Conservation (phyloP, 495 filamentous ascomycete species). For the Immersiella caudata region DNA sequence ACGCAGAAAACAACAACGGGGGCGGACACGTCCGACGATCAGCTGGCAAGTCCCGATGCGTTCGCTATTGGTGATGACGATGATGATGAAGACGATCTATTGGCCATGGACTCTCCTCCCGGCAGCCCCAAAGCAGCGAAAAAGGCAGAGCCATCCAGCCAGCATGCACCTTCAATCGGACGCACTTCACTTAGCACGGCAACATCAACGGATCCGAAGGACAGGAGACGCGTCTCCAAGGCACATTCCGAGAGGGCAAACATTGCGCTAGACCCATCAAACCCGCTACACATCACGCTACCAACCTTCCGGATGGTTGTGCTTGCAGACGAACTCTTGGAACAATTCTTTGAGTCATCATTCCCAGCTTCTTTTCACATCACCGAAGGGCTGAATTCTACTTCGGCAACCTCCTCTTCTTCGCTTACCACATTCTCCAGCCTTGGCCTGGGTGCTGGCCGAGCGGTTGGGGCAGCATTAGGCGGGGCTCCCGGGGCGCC, state of each 20-base stretch:
- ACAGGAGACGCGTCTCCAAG: slow-evolving; percentile 51
- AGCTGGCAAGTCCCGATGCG: slow-evolving; percentile 51
- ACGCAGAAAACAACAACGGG: slow-evolving; percentile 11
- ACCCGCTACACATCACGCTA: slow-evolving; percentile 92
- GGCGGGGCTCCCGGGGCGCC: slow-evolving; percentile 49
- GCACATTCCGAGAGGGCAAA: slow-evolving; percentile 71
- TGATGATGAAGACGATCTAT: slow-evolving; percentile 69
- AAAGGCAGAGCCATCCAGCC: slow-evolving; percentile 28
- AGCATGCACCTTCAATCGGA: slow-evolving; percentile 25
- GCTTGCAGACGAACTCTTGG: slow-evolving; percentile 90
- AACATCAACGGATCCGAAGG: slow-evolving; percentile 16
- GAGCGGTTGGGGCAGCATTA: slow-evolving; percentile 42
- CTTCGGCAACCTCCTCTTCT: slow-evolving; percentile 41
- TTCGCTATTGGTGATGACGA: slow-evolving; percentile 80
- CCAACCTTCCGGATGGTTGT: slow-evolving; percentile 99
- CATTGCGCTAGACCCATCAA: slow-evolving; percentile 84
- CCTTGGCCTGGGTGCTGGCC: slow-evolving; percentile 56
- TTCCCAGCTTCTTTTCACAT: slow-evolving; percentile 68
- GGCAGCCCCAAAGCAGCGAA: slow-evolving; percentile 42
- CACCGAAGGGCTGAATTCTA: slow-evolving; percentile 46
- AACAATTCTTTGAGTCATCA: slow-evolving; percentile 90
- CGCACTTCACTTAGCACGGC: slow-evolving; percentile 27
- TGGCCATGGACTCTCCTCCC: slow-evolving; percentile 53
- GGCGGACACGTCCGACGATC: slow-evolving; percentile 36
- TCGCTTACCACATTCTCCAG: slow-evolving; percentile 81